These are phyloP conservation scores for Aspergillus spinulosporus DNA, from an alignment of 2,329 filamentous ascomycete species.

Conservation along the genomic window DNA sequence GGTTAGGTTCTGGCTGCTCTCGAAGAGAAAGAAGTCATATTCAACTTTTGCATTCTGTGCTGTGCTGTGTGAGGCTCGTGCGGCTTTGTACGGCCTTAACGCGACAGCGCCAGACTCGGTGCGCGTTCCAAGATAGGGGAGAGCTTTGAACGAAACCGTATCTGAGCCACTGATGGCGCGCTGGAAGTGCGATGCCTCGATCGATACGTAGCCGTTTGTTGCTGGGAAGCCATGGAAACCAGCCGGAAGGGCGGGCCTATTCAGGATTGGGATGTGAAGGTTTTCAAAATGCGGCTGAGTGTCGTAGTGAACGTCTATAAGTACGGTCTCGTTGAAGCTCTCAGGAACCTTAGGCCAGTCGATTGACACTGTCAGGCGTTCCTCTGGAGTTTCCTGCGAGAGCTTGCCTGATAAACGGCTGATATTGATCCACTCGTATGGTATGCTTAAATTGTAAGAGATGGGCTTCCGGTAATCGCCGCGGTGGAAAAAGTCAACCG, in stretches of 20 bases:
- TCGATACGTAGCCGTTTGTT: constrained; percentile 50
- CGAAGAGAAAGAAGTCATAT: too few species aligned
- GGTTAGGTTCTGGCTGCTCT: too few species aligned
- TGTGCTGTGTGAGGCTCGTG: too few species aligned
- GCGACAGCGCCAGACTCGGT: constrained; percentile 60
- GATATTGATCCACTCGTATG: constrained; percentile 51
- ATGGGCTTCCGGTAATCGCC: too few species aligned
- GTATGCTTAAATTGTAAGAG: background rate
- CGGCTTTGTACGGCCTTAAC: constrained; percentile 17
- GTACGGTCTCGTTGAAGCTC: constrained; percentile 18
- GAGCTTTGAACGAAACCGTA: constrained; percentile 47
- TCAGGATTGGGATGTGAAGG: constrained; percentile 56
- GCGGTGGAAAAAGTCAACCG: too few species aligned
- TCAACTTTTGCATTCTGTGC: too few species aligned
- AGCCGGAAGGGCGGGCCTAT: constrained; percentile 50
- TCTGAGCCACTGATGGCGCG: constrained; percentile 27
- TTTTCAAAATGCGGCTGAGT: constrained; percentile 27
- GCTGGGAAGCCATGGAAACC: constrained; percentile 65
- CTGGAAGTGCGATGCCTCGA: constrained; percentile 33
- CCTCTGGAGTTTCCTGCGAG: constrained; percentile 51
- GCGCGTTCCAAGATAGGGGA: constrained; percentile 58
- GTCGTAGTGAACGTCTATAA: constrained; percentile 26
- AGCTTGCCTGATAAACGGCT: constrained; percentile 50
- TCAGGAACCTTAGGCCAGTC: constrained; percentile 55
- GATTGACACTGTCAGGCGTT: constrained; percentile 56